Percentiles rank a stretch among this genome's conserved stretches.
Conservation (phyloP, 164 flowering plant species). For the Kingdonia uniflora region DNA sequence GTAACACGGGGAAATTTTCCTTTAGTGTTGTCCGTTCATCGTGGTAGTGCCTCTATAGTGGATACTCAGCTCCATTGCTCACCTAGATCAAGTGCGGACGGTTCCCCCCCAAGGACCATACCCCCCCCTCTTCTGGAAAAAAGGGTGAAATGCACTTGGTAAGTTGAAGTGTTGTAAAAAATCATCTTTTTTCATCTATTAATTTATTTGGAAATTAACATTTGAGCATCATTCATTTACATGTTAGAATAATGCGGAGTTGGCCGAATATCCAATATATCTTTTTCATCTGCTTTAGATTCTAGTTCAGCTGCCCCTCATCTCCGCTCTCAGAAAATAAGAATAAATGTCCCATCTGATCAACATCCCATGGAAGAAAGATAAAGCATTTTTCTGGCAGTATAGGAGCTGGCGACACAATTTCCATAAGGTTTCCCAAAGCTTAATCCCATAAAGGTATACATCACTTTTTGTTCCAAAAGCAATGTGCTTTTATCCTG, state of each 20-base stretch:
- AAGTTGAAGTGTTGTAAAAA: slow-evolving; percentile 33
- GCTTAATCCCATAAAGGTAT: slow-evolving; percentile 89
- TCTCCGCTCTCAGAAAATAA: slow-evolving; percentile 77
- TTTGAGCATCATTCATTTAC: too few relatives aligned
- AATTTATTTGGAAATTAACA: slow-evolving; percentile 7
- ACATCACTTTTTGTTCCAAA: not conserved
- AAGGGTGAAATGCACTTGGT: slow-evolving; percentile 99
- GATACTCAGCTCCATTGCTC: slow-evolving; percentile 93
- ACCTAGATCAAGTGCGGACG: slow-evolving; percentile 61
- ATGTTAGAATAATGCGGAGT: not conserved
- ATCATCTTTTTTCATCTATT: slow-evolving; percentile 19
- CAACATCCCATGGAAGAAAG: slow-evolving; percentile 88
- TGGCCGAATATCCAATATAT: slow-evolving; percentile 1
- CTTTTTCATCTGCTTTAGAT: slow-evolving; percentile 38
- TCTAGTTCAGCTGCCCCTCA: slow-evolving; percentile 82
- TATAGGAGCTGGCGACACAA: slow-evolving; percentile 66
- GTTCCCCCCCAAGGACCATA: slow-evolving; percentile 84
- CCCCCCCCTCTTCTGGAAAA: slow-evolving; percentile 87
- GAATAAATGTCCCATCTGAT: slow-evolving; percentile 74
- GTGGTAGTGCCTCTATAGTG: slow-evolving; percentile 78
- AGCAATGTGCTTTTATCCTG: not conserved
- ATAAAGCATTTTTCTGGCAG: slow-evolving; percentile 66
- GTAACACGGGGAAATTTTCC: slow-evolving; percentile 39
- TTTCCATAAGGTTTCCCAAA: slow-evolving; percentile 90
- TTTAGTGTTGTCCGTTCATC: slow-evolving; percentile 22